These are phyloP conservation scores for Candida maesae DNA, from an alignment of 805 yeast species.

Conservation along the genomic window DNA sequence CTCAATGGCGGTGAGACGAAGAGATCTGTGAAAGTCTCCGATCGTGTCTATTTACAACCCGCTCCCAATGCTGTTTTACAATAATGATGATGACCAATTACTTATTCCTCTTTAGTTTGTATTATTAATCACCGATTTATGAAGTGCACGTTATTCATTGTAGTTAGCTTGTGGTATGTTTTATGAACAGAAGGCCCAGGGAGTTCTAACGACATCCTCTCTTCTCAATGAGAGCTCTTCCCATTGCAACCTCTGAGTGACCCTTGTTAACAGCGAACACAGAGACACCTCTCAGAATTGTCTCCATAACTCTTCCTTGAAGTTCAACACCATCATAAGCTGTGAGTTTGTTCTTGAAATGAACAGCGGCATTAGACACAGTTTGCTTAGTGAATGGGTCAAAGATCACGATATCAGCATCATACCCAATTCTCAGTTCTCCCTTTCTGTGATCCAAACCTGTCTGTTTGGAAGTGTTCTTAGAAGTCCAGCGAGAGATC, in stretches of 20 bases:
- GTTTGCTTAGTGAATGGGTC: conserved; percentile 54
- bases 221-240: conserved; percentile 58
- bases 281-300: conserved; percentile 71
- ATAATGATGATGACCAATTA: too few species aligned
- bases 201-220: too few species aligned
- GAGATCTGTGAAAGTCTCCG: too few species aligned
- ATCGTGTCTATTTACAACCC: too few species aligned
- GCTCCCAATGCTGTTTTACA: too few species aligned
- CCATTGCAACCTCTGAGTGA: conserved; percentile 52
- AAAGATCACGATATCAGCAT: conserved; percentile 85
- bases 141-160: too few species aligned
- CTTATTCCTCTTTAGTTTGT: too few species aligned
- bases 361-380: conserved; percentile 52
- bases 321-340: conserved; percentile 75
- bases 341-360: conserved; percentile 82
- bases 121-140: too few species aligned
- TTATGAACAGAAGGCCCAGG: too few species aligned
- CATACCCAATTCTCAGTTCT: conserved; percentile 63
- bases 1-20: too few species aligned
- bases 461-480: conserved; percentile 81
- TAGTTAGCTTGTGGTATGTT: too few species aligned
- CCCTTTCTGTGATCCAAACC: conserved; percentile 78
- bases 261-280: conserved; percentile 57
- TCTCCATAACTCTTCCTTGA: conserved; percentile 73
- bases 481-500: conserved; percentile 74